Evolutionary conservation across 2,329 filamentous ascomycete species (phyloP).

Genomic region (Tolypocladium inflatum): DNA sequence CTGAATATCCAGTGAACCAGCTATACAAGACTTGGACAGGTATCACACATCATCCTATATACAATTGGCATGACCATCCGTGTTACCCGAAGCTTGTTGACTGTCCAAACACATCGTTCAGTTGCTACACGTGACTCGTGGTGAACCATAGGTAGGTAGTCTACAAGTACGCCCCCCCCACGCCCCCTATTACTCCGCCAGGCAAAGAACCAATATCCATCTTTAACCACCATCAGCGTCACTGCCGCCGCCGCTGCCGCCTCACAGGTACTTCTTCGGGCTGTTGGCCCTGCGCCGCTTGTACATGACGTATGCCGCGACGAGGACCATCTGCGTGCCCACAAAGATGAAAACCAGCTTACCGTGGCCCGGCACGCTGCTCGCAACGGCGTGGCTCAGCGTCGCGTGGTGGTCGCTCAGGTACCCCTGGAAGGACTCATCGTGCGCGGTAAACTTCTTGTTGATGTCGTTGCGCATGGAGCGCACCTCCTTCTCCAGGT

Average conservation of each 20-base stretch:
- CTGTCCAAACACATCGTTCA: not conserved
- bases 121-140: not conserved
- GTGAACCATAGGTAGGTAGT: not conserved
- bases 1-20: not conserved
- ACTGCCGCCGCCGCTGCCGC: conserved; percentile 31
- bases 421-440: conserved; percentile 41
- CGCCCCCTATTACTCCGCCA: not conserved
- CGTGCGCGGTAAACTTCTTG: conserved; percentile 40
- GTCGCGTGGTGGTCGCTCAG: conserved; percentile 40
- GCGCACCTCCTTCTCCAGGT: conserved; percentile 49
- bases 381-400: conserved; percentile 37
- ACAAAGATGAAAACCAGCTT: conserved; percentile 61
- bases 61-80: not conserved
- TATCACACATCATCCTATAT: not conserved
- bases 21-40: not conserved
- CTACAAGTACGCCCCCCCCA: not conserved
- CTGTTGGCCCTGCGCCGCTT: conserved; percentile 65
- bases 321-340: conserved; percentile 63
- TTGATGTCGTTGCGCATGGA: conserved; percentile 45
- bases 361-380: conserved; percentile 39
- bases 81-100: not conserved
- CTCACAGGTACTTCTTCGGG: conserved; percentile 86
- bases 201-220: not conserved
- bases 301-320: conserved; percentile 63
- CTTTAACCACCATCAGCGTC: conserved; percentile 19